Percentiles rank a stretch among this genome's conserved stretches.
These are phyloP conservation scores for Phaseolus lunatus DNA, from an alignment of 306 rosid genomes.

Conservation along the genomic window DNA sequence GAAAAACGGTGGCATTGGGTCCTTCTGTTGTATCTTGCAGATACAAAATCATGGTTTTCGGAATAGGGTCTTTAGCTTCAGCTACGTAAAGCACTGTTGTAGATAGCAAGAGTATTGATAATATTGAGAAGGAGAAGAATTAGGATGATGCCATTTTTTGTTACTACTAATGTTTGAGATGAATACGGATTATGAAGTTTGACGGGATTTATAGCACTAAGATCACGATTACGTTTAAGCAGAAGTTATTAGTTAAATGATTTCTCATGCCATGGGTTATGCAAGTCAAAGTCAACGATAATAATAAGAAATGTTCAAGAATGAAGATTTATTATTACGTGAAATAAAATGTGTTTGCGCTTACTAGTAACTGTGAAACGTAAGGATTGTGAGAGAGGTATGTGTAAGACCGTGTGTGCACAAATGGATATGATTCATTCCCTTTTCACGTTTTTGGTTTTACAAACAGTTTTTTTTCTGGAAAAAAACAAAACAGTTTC, in stretches of 20 bases:
- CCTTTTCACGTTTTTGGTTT: not conserved
- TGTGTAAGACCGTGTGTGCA: too few relatives aligned
- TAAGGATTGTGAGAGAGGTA: too few relatives aligned
- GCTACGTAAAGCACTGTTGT: not conserved
- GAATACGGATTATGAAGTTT: not conserved
- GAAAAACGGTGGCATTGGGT: conserved; percentile 38
- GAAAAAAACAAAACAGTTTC: too few relatives aligned
- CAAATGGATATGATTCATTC: not conserved
- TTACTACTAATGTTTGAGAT: not conserved
- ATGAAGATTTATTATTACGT: not conserved
- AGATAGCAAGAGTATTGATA: conserved; percentile 14
- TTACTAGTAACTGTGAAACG: too few relatives aligned
- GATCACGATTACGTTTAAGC: not conserved
- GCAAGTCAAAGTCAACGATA: conserved; percentile 15
- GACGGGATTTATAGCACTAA: conserved; percentile 34
- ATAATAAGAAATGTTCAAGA: not conserved
- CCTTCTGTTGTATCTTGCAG: conserved; percentile 49
- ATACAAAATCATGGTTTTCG: conserved; percentile 43
- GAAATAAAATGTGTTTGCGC: not conserved
- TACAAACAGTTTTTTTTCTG: not conserved
- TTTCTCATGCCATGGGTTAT: not conserved
- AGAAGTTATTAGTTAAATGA: not conserved
- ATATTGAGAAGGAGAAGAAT: not conserved
- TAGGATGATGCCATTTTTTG: conserved; percentile 42
- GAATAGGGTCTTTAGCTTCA: not conserved